Conservation (phyloP, 2,329 filamentous ascomycete genomes). For the Gnomoniopsis smithogilvyi region DNA sequence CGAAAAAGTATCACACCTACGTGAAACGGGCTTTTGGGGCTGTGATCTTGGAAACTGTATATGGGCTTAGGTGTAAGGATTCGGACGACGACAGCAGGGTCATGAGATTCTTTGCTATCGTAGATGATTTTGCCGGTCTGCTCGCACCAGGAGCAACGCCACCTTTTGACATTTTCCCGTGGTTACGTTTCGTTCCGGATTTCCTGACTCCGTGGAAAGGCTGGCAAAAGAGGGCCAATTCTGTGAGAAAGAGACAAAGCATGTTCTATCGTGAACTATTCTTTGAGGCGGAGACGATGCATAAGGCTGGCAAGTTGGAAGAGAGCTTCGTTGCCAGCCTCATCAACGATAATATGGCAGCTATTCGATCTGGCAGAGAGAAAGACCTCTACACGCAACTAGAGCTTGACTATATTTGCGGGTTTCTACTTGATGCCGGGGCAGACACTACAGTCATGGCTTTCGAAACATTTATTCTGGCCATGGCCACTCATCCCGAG, state of each 20-base stretch:
- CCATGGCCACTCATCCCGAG: slow-evolving; percentile 18
- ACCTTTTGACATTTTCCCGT: slow-evolving; percentile 22
- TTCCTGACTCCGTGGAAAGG: slow-evolving; percentile 22
- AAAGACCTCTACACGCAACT: slow-evolving; percentile 15
- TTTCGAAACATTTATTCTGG: slow-evolving; percentile 17
- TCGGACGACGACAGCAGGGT: slow-evolving; percentile 5
- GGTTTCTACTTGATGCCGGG: slow-evolving; percentile 20
- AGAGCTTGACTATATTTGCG: slow-evolving; percentile 18
- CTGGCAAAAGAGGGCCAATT: slow-evolving; percentile 16
- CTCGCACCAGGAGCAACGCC: slow-evolving; percentile 16
- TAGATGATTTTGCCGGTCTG: slow-evolving; percentile 18
- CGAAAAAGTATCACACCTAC: slow-evolving; percentile 16
- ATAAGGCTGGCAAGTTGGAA: slow-evolving; percentile 11
- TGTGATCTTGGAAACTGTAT: slow-evolving; percentile 20
- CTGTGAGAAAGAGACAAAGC: slow-evolving; percentile 16
- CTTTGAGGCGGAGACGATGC: slow-evolving; percentile 9
- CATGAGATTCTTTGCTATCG: slow-evolving; percentile 18
- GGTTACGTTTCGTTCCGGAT: slow-evolving; percentile 21
- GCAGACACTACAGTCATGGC: slow-evolving; percentile 19
- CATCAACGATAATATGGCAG: not conserved
- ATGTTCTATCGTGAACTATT: slow-evolving; percentile 20
- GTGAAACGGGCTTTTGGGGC: slow-evolving; percentile 19
- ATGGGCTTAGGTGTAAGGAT: slow-evolving; percentile 18
- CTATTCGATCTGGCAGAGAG: not conserved
- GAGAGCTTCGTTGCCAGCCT: slow-evolving; percentile 19